Conservation (phyloP, 1,139 yeast genomes). For the Hemisphaericaspora lyxosophila region DNA sequence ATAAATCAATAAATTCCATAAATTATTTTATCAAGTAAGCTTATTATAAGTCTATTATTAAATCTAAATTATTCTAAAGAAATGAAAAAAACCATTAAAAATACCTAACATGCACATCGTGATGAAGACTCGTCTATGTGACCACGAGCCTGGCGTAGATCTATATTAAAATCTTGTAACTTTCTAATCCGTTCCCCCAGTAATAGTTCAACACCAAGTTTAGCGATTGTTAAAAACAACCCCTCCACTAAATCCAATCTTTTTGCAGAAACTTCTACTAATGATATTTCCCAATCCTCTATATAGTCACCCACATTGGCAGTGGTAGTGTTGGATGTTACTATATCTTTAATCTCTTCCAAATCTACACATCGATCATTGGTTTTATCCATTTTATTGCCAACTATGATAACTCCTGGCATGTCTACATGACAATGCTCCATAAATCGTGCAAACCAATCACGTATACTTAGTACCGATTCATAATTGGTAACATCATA, state of each 20-base stretch:
- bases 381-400: slow-evolving; percentile 50
- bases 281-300: slow-evolving; percentile 40
- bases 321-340: slow-evolving; percentile 27
- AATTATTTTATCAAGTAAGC: background rate
- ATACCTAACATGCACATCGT: slow-evolving; percentile 24
- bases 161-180: slow-evolving; percentile 39
- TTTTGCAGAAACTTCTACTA: slow-evolving; percentile 48
- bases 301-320: slow-evolving; percentile 34
- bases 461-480: slow-evolving; percentile 49
- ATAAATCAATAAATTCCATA: background rate
- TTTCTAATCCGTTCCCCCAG: slow-evolving; percentile 17
- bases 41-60: background rate
- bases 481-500: slow-evolving; percentile 59
- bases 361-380: slow-evolving; percentile 40
- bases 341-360: slow-evolving; percentile 42
- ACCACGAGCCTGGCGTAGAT: slow-evolving; percentile 20
- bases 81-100: background rate
- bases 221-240: slow-evolving; percentile 46
- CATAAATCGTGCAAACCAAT: slow-evolving; percentile 53
- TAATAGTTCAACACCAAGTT: slow-evolving; percentile 32
- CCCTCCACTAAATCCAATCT: slow-evolving; percentile 35
- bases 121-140: slow-evolving; percentile 13
- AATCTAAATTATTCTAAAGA: background rate
- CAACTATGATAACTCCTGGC: slow-evolving; percentile 56
- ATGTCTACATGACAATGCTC: slow-evolving; percentile 49